Base-by-base conservation (phyloP, 768 basidiomycete species). In the Lactarius sp. region DNA sequence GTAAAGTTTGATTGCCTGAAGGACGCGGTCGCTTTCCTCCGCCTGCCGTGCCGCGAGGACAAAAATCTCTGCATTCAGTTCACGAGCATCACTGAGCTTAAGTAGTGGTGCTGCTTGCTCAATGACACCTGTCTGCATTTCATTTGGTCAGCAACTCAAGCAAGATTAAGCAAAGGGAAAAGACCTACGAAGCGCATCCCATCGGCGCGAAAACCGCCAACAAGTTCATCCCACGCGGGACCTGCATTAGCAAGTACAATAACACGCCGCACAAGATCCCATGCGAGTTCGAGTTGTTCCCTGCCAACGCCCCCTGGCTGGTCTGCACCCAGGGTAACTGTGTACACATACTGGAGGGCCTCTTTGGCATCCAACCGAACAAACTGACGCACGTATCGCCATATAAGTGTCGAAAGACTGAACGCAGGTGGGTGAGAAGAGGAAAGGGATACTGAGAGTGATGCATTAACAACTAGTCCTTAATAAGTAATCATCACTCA, bases 1-100 rank as follows among this genome's bases (percentile, higher is more conserved):
- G 77, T 94, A 98, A 50, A 99, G 78, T 72, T 94, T 93, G 77
- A 98, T 94, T 3, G 94, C 94, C 73, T 98, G 94, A 2, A 87
- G 81, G 44, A 91, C 80, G 37, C 90, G 88, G 70, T 92, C 87
- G 70, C 94, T 94, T 59, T 88, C 83, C 70, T 92, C 86, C 1
- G 90, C 88, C 66, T 91, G 81, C 36, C 81, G 81, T 0, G 96
- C 96, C 0, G 95, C 92, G 6, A 84, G 84, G 64, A 88, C 77
- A 55, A 98, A 87, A 60, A 99, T 91, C 27, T 89, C 80, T 31
- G 86, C 85, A 62, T 94, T 86, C 77, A 89, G 94, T 54, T 88
- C 82, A 33, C 81, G 77, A 56, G 76, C 76, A 68, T 86, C 83
- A 56, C 81, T 74, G 9, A 98, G 80, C 33, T 86, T 86, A 39